Evolutionary conservation across 768 basidiomycete species (phyloP).

Genomic region (Tremella yokohamensis): DNA sequence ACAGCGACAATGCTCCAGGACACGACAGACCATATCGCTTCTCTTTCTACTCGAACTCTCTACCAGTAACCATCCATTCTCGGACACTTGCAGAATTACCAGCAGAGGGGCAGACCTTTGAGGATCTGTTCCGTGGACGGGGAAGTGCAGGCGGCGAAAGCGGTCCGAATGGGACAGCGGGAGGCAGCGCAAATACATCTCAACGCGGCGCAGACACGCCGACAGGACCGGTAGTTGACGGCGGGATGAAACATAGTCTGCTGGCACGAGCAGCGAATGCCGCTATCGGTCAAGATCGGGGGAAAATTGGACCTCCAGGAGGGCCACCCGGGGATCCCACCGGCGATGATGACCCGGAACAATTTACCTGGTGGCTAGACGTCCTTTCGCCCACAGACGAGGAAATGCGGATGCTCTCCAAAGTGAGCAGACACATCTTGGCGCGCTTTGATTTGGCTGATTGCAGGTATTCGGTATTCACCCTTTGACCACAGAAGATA

Average conservation of each 20-base stretch:
- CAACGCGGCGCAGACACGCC: conserved; percentile 1
- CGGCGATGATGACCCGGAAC: conserved; percentile 59
- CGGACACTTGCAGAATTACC: conserved; percentile 88
- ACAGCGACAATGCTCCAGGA: conserved; percentile 46
- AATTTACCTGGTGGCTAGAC: conserved; percentile 95
- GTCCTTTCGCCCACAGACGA: conserved; percentile 90
- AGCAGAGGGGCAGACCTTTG: conserved; percentile 86
- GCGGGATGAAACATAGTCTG: conserved; percentile 31
- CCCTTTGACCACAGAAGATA: conserved; percentile 97
- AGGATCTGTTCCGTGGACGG: conserved; percentile 69
- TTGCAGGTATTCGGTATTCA: conserved; percentile 89
- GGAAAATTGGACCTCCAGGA: conserved; percentile 9
- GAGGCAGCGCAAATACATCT: conserved; percentile 6
- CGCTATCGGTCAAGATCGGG: conserved; percentile 15
- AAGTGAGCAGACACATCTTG: conserved; percentile 57
- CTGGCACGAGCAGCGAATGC: conserved; percentile 34
- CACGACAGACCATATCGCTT: conserved; percentile 93
- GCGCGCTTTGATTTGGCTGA: conserved; percentile 12
- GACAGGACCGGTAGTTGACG: neutral
- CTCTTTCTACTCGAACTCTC: conserved; percentile 93
- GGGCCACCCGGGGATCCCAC: conserved; percentile 15
- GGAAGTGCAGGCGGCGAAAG: conserved; percentile 10
- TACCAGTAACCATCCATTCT: conserved; percentile 91
- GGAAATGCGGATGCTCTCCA: conserved; percentile 95
- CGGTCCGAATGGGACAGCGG: conserved; percentile 7